A percentile compares a stretch with the other conserved stretches of the same genome.
Evolutionary conservation across 164 flowering plant species (phyloP).

Genomic region (Umbilicus rupestris): DNA sequence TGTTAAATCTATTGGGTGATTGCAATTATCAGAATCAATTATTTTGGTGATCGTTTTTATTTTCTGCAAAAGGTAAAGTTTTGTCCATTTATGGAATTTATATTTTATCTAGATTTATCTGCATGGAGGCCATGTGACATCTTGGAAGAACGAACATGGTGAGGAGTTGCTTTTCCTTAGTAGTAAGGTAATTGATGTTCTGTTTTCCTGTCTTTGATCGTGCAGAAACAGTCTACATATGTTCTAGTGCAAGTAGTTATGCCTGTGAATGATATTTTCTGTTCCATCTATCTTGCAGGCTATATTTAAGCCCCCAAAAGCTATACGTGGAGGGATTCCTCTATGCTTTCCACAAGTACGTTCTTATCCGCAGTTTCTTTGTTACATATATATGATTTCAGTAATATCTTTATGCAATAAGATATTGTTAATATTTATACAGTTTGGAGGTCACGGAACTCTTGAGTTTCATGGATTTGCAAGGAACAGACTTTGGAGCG

Average conservation of each 20-base stretch:
- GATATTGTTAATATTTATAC: constrained; percentile 19
- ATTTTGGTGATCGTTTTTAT: not conserved
- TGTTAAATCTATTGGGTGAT: not conserved
- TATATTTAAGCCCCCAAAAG: constrained; percentile 77
- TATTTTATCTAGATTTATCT: constrained; percentile 31
- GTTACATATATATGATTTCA: not conserved
- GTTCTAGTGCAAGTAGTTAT: not conserved
- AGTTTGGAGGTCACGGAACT: constrained; percentile 64
- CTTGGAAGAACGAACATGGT: constrained; percentile 92
- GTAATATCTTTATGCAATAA: not conserved
- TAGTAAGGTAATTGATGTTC: constrained; percentile 42
- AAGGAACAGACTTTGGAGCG: constrained; percentile 75
- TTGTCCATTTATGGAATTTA: not conserved
- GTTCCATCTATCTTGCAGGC: constrained; percentile 38
- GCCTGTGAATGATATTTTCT: not conserved
- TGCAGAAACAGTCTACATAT: not conserved
- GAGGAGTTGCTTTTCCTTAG: constrained; percentile 89
- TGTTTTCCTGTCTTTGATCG: not conserved
- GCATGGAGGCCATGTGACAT: constrained; percentile 86
- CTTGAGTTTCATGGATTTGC: constrained; percentile 93
- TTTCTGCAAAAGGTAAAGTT: not conserved
- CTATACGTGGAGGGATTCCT: constrained; percentile 96
- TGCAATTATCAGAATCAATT: not conserved
- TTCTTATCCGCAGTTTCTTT: constrained; percentile 5
- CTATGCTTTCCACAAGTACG: constrained; percentile 94